Evolutionary conservation across 306 rosid genomes (phyloP).

Genomic region (Sicyos baderoa): DNA sequence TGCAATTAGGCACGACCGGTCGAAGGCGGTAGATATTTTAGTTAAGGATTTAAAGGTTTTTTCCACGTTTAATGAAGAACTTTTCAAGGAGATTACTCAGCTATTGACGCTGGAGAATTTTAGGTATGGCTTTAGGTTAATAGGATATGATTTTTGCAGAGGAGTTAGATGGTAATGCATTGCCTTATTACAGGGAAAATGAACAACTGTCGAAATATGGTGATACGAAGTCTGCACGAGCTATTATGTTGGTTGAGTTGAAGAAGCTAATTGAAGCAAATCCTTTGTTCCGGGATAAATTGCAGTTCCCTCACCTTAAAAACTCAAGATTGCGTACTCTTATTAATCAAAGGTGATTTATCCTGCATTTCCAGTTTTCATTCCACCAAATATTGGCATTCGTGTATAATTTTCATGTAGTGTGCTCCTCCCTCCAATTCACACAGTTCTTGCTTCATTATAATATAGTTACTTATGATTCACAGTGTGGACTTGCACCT

Average conservation of each 20-base stretch:
- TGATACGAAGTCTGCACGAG: conserved; percentile 90
- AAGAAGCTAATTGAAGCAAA: conserved; percentile 96
- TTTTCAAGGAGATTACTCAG: conserved; percentile 93
- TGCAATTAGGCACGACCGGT: conserved; percentile 65
- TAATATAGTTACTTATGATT: not conserved
- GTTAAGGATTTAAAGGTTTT: conserved; percentile 89
- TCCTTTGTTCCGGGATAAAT: conserved; percentile 88
- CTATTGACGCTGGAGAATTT: conserved; percentile 86
- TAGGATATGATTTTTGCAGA: not conserved
- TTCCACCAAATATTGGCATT: not conserved
- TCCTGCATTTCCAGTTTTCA: not conserved
- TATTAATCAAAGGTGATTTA: conserved; percentile 79
- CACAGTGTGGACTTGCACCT: not conserved
- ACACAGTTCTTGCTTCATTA: not conserved
- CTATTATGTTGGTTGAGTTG: conserved; percentile 96
- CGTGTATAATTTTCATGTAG: not conserved
- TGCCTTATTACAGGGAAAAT: conserved; percentile 54
- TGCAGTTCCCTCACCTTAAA: conserved; percentile 91
- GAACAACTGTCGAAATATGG: conserved; percentile 97
- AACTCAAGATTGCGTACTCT: conserved; percentile 92
- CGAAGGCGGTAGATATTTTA: conserved; percentile 85
- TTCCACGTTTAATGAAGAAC: conserved; percentile 82
- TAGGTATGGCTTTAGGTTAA: conserved; percentile 36
- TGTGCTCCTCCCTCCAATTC: not conserved
- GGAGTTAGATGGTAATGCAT: conserved; percentile 18